Conservation (phyloP, 305 asterid species). For the Striga hermonthica region DNA sequence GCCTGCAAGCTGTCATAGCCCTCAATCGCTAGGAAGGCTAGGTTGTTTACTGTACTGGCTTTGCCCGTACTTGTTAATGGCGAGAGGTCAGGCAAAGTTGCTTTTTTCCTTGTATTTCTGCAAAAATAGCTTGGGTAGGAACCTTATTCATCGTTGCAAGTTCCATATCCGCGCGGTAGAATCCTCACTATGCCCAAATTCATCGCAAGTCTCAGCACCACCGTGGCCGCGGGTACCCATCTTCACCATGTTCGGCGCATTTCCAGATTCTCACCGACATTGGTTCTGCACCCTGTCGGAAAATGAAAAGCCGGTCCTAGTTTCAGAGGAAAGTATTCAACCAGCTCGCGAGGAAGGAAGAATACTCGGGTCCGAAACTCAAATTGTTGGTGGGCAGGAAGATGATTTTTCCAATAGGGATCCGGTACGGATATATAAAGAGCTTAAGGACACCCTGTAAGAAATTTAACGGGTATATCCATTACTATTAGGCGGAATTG, state of each 20-base stretch:
- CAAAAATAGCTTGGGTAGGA: slow-evolving; percentile 37
- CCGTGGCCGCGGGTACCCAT: slow-evolving; percentile 27
- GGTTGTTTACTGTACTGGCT: too few species aligned
- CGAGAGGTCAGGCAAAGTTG: slow-evolving; percentile 47
- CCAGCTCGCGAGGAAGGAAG: slow-evolving; percentile 30
- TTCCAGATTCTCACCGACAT: slow-evolving; percentile 27
- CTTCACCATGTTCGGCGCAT: slow-evolving; percentile 28
- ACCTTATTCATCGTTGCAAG: slow-evolving; percentile 33
- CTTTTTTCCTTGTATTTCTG: slow-evolving; percentile 46
- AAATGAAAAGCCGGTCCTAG: slow-evolving; percentile 29
- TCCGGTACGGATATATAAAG: slow-evolving; percentile 59
- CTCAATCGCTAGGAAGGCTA: too few species aligned
- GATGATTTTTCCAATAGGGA: slow-evolving; percentile 41
- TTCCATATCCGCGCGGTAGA: slow-evolving; percentile 36
- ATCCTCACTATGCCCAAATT: slow-evolving; percentile 27
- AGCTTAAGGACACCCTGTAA: slow-evolving; percentile 46
- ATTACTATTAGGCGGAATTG: too few species aligned
- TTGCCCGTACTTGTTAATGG: slow-evolving; percentile 40
- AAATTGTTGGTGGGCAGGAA: too few species aligned
- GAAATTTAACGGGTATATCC: too few species aligned
- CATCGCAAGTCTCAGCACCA: slow-evolving; percentile 25
- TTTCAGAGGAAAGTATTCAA: too few species aligned
- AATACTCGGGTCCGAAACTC: neutral
- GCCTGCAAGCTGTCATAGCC: too few species aligned
- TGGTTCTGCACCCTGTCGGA: slow-evolving; percentile 45